These are phyloP conservation scores for Fusarium sp. DNA, from an alignment of 2,329 filamentous ascomycete species.

Conservation along the genomic window DNA sequence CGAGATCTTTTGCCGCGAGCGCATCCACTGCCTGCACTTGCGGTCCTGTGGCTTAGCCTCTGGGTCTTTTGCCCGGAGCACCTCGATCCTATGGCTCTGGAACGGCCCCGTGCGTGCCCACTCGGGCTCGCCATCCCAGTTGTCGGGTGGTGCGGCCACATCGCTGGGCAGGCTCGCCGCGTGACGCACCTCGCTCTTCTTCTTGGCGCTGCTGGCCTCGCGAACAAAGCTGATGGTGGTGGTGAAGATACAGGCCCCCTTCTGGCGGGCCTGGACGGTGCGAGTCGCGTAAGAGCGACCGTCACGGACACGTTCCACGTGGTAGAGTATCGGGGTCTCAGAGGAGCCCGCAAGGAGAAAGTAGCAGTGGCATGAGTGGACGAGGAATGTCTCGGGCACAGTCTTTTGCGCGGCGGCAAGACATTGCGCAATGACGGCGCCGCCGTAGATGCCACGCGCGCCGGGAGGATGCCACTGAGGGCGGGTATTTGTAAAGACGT, in stretches of 20 bases:
- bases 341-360: constrained; percentile 93
- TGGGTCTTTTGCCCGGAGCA: constrained; percentile 56
- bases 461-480: constrained; percentile 93
- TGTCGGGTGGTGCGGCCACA: constrained; percentile 56
- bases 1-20: constrained; percentile 81
- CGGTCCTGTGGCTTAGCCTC: constrained; percentile 74
- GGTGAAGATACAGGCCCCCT: constrained; percentile 92
- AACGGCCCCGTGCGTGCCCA: constrained; percentile 68
- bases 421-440: constrained; percentile 92
- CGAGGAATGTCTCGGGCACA: constrained; percentile 83
- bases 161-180: constrained; percentile 71
- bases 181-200: constrained; percentile 77
- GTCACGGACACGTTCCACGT: constrained; percentile 94
- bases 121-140: constrained; percentile 62
- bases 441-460: constrained; percentile 94
- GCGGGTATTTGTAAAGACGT: constrained; percentile 95
- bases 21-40: constrained; percentile 81
- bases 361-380: constrained; percentile 99
- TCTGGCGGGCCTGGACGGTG: constrained; percentile 95
- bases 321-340: constrained; percentile 90
- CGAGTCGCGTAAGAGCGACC: constrained; percentile 91
- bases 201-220: constrained; percentile 69
- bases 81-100: constrained; percentile 61
- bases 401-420: constrained; percentile 91
- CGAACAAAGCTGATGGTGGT: constrained; percentile 92